Percentiles rank a stretch among this genome's conserved stretches.
Evolutionary conservation across 371 early-diverging fungal species (phyloP).

Genomic region (Basidiobolus meristosporus): DNA sequence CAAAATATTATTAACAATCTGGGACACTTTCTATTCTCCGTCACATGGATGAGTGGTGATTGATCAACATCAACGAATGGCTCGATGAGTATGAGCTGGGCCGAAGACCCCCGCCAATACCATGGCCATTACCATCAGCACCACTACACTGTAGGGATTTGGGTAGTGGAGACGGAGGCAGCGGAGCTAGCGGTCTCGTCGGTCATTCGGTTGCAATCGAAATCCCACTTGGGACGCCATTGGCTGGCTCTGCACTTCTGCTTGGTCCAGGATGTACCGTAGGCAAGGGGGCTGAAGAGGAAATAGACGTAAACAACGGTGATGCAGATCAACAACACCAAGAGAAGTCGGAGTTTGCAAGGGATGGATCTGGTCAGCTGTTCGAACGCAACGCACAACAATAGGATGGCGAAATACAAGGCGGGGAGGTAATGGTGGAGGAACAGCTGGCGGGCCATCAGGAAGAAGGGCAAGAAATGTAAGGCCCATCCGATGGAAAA

Average conservation of each 20-base stretch:
- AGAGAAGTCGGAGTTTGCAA: slow-evolving; percentile 21
- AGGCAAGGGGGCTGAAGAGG: slow-evolving; percentile 56
- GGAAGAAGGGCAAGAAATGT: slow-evolving; percentile 90
- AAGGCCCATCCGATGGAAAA: slow-evolving; percentile 65
- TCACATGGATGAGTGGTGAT: no score
- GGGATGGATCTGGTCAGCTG: slow-evolving; percentile 39
- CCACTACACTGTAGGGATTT: no score
- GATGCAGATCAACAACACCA: slow-evolving; percentile 19
- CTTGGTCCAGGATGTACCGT: slow-evolving; percentile 64
- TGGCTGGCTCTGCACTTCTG: slow-evolving; percentile 45
- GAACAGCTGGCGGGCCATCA: slow-evolving; percentile 89
- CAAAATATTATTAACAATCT: no score
- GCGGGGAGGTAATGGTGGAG: slow-evolving; percentile 95
- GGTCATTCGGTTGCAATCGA: no score
- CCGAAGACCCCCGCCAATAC: no score
- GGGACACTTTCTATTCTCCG: no score
- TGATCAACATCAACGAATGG: no score
- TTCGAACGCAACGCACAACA: slow-evolving; percentile 44
- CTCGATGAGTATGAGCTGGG: no score
- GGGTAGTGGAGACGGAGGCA: no score
- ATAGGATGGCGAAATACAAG: slow-evolving; percentile 63
- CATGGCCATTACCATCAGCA: no score
- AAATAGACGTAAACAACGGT: slow-evolving; percentile 23
- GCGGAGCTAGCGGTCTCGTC: no score
- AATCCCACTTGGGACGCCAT: slow-evolving; percentile 74